These are phyloP conservation scores for Phytophthora pseudosyringae DNA, from an alignment of 352 stramenopile genomes.

Conservation along the genomic window DNA sequence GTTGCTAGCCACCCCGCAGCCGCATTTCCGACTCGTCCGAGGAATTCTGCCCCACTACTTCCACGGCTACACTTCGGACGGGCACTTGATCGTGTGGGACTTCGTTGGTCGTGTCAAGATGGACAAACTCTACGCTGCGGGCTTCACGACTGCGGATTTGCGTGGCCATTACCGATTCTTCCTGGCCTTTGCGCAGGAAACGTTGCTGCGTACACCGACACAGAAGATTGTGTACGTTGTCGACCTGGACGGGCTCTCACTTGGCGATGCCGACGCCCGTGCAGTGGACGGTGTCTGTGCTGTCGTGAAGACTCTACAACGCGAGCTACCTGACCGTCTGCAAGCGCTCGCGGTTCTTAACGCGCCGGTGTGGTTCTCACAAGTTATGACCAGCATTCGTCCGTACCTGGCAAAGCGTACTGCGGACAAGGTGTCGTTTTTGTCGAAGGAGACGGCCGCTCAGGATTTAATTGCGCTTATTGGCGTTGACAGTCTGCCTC, in stretches of 20 bases:
- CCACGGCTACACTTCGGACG: slow-evolving; percentile 73
- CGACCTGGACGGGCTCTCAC: slow-evolving; percentile 78
- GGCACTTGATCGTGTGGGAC: slow-evolving; percentile 79
- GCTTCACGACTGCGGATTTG: slow-evolving; percentile 78
- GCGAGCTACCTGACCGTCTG: slow-evolving; percentile 69
- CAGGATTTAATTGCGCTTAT: slow-evolving; percentile 65
- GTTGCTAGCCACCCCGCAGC: slow-evolving; percentile 58
- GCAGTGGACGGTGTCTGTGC: slow-evolving; percentile 64
- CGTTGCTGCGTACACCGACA: slow-evolving; percentile 57
- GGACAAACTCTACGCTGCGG: slow-evolving; percentile 66
- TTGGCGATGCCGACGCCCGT: slow-evolving; percentile 70
- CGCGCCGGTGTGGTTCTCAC: slow-evolving; percentile 80
- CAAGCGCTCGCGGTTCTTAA: slow-evolving; percentile 71
- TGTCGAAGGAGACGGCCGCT: slow-evolving; percentile 45
- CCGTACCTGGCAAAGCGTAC: slow-evolving; percentile 66
- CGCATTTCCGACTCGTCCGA: slow-evolving; percentile 77
- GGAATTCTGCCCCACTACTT: slow-evolving; percentile 79
- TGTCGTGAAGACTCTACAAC: slow-evolving; percentile 66
- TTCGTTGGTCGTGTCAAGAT: slow-evolving; percentile 83
- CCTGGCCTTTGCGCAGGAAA: slow-evolving; percentile 74
- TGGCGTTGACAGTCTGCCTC: slow-evolving; percentile 73
- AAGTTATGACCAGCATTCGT: slow-evolving; percentile 71
- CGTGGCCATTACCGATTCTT: slow-evolving; percentile 83
- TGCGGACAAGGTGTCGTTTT: slow-evolving; percentile 71
- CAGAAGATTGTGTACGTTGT: slow-evolving; percentile 83